Base-by-base conservation (phyloP, 2,329 filamentous ascomycete species). In the Claviceps sp. region DNA sequence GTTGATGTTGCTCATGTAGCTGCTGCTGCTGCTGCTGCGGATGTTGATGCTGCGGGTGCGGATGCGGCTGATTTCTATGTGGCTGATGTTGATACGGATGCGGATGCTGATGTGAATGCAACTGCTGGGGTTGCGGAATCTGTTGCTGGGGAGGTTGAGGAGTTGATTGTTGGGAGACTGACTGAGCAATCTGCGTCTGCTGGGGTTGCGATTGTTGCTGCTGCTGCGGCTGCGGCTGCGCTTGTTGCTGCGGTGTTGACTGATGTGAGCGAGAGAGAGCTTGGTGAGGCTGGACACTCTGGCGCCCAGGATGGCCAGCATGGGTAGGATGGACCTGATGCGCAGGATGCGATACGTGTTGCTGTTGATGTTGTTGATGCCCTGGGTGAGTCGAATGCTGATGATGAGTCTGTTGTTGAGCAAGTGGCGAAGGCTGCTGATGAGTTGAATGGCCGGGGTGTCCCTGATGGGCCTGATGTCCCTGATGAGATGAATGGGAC, bases 1-100 rank as follows among this genome's bases (percentile, higher is more conserved):
- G 47, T 5, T 26, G 38, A 1, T 74, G 71, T 49, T 62, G 61
- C 2, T 56, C 59, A 37, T 63, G 58, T 47, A 62, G 61, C 2
- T 56, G 52, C 8, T 58, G 56, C 13, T 66, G 66, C 37, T 65
- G 59, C 5, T 53, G 48, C 7, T 59, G 56, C 1, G 24, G 47
- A 11, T 34, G 30, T 2, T 48, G 50, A 18, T 43, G 34, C 2
- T 37, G 46, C 1, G 13, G 46, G 1, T 47, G 46, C 5, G 22
- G 46, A 1, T 47, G 46, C 9, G 37, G 46, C 13, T 37, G 46
- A 14, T 47, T 34, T 2, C 11, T 18, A 4, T 74, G 71, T 50
- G 62, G 61, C 3, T 55, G 59, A 37, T 63, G 58, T 48, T 62
- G 61, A 5, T 56, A 51, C 8, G 58, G 54, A 14, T 61, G 57